phyloP scores from a whole-genome alignment of 805 yeast species.

The Komagataella phaffii region DNA sequence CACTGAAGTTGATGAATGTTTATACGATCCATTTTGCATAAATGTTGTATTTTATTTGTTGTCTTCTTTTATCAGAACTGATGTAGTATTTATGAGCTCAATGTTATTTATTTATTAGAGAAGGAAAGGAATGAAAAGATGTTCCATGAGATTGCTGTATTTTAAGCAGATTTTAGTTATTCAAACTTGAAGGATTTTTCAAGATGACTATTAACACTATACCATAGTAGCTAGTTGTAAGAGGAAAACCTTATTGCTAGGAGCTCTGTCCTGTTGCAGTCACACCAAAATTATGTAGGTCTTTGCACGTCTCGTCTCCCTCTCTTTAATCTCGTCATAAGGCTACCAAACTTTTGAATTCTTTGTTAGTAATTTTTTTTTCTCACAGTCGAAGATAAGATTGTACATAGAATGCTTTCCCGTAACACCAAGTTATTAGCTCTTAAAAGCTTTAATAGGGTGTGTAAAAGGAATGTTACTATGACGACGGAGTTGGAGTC shows the following conservation, averaged over 20 bases:
- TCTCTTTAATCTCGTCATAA: neutral
- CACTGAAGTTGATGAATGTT: neutral
- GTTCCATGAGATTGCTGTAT: neutral
- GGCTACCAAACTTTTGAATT: too few species aligned
- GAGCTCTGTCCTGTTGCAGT: neutral
- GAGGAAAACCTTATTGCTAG: neutral
- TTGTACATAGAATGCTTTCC: neutral
- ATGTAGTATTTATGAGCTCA: neutral
- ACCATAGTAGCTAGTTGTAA: neutral
- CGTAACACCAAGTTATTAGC: neutral
- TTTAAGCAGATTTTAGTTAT: neutral
- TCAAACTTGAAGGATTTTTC: too few species aligned
- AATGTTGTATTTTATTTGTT: neutral
- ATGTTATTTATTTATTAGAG: neutral
- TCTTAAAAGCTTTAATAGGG: neutral
- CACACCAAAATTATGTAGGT: neutral
- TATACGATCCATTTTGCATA: neutral
- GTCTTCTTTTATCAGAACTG: neutral
- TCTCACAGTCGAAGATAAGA: neutral
- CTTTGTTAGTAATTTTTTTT: too few species aligned
- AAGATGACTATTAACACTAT: too few species aligned
- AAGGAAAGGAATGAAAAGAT: neutral
- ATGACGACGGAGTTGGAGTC: conserved; percentile 21
- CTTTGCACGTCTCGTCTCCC: neutral
- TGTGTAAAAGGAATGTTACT: conserved; percentile 5